A percentile compares a stretch with the other conserved stretches of the same genome.
Evolutionary conservation across 805 yeast species (phyloP).

Genomic region (Lachancea quebecensis): DNA sequence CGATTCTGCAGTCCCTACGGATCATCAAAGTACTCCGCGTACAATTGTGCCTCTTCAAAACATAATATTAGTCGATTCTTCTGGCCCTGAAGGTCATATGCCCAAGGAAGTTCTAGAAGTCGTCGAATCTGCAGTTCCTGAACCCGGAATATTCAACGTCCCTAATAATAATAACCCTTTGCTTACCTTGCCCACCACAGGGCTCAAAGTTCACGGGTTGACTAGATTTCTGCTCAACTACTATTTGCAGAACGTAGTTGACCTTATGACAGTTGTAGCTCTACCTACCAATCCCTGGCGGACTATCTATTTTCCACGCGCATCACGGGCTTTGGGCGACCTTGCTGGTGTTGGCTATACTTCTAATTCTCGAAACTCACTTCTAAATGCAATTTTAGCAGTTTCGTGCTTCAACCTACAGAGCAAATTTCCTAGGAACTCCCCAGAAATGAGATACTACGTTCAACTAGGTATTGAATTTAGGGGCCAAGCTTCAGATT

Average conservation of each 20-base stretch:
- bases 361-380: slow-evolving; percentile 67
- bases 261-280: slow-evolving; percentile 65
- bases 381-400: slow-evolving; percentile 71
- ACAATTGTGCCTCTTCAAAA: slow-evolving; percentile 9
- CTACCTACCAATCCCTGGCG: slow-evolving; percentile 82
- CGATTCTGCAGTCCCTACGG: background rate
- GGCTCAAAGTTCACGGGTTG: slow-evolving; percentile 59
- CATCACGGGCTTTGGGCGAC: slow-evolving; percentile 76
- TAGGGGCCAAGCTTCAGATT: slow-evolving; percentile 65
- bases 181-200: slow-evolving; percentile 49
- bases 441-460: slow-evolving; percentile 63
- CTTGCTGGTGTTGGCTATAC: slow-evolving; percentile 66
- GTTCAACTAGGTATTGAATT: slow-evolving; percentile 66
- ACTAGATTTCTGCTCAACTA: slow-evolving; percentile 66
- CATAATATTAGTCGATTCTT: slow-evolving; percentile 14
- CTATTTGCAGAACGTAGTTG: slow-evolving; percentile 71
- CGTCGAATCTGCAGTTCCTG: slow-evolving; percentile 15
- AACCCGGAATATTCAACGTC: slow-evolving; percentile 11
- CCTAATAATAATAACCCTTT: slow-evolving; percentile 14
- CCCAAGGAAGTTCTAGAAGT: slow-evolving; percentile 11
- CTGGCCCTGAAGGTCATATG: slow-evolving; percentile 10
- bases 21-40: background rate
- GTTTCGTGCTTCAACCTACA: slow-evolving; percentile 77
- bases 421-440: slow-evolving; percentile 59
- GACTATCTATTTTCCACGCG: slow-evolving; percentile 77